A percentile compares a stretch with the other conserved stretches of the same genome.
Evolutionary conservation across 176 grass and related monocot genomes (phyloP).

Genomic region (Eleusine coracana): DNA sequence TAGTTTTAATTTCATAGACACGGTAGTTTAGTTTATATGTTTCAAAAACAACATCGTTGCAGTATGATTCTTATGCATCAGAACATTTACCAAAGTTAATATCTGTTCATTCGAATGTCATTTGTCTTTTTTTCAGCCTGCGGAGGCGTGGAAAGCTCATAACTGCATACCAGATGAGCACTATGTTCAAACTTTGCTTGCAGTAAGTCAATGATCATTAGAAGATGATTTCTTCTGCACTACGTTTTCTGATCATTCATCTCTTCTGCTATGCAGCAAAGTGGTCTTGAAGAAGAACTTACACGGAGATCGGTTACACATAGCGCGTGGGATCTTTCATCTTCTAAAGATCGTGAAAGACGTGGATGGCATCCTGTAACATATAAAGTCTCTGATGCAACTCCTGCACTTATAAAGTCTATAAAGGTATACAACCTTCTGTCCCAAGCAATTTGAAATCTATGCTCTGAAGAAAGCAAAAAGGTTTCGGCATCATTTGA

Average conservation of each 20-base stretch:
- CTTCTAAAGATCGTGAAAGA: conserved; percentile 93
- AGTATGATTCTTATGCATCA: background rate
- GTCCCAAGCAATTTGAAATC: background rate
- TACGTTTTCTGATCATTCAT: conserved; percentile 31
- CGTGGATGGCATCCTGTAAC: conserved; percentile 96
- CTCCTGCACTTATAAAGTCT: conserved; percentile 69
- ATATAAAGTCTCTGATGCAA: conserved; percentile 87
- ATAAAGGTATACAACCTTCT: conserved; percentile 73
- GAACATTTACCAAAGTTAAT: background rate
- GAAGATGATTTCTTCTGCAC: conserved; percentile 31
- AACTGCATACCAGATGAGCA: conserved; percentile 99
- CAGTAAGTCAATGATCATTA: conserved; percentile 58
- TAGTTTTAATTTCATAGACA: background rate
- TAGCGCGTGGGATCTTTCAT: conserved; percentile 86
- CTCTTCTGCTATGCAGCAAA: conserved; percentile 67
- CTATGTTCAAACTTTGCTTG: conserved; percentile 97
- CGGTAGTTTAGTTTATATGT: conserved; percentile 8
- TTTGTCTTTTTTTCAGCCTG: conserved; percentile 54
- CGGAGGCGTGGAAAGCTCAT: conserved; percentile 75
- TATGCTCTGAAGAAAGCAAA: conserved; percentile 8
- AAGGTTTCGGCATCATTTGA: conserved; percentile 3
- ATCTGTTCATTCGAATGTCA: conserved; percentile 28
- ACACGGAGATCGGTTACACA: conserved; percentile 86
- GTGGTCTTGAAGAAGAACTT: conserved; percentile 88
- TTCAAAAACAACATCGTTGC: background rate